Conservation (phyloP, 192 early-diverging fungal species). For the Backusella parvicylindrica region DNA sequence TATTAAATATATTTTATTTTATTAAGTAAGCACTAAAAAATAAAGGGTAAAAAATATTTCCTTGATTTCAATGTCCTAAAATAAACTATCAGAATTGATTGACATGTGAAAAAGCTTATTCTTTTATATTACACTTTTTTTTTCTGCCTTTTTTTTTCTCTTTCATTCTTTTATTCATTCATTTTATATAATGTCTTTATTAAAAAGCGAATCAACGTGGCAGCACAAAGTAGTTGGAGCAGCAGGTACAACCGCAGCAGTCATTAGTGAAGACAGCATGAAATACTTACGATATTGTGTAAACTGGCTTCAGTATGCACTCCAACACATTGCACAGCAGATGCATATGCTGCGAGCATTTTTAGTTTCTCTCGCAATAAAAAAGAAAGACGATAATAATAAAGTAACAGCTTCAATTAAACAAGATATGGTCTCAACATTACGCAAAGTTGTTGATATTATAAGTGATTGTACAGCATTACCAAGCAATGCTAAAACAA, state of each 20-base stretch:
- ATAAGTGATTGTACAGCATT: slow-evolving; percentile 81
- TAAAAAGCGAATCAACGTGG: slow-evolving; percentile 36
- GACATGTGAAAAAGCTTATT: neutral
- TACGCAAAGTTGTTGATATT: slow-evolving; percentile 84
- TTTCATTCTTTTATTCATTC: neutral
- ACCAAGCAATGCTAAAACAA: slow-evolving; percentile 74
- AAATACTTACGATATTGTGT: slow-evolving; percentile 85
- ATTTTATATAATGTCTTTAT: neutral
- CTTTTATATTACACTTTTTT: neutral
- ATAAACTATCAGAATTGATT: neutral
- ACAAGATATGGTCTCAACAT: slow-evolving; percentile 80
- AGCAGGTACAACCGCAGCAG: slow-evolving; percentile 65
- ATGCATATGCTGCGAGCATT: slow-evolving; percentile 60
- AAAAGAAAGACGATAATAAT: neutral
- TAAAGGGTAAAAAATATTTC: neutral
- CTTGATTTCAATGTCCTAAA: neutral
- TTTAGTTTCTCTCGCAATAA: slow-evolving; percentile 44
- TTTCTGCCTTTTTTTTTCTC: neutral
- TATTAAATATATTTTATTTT: too few species aligned
- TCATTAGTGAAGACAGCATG: slow-evolving; percentile 86
- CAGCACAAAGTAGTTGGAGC: slow-evolving; percentile 58
- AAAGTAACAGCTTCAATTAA: slow-evolving; percentile 53
- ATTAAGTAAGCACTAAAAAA: too few species aligned
- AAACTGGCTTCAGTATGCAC: slow-evolving; percentile 83
- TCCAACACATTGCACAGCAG: slow-evolving; percentile 65